Percentiles rank a stretch among this genome's conserved stretches.
Evolutionary conservation across 208 protist genomes (phyloP).

Genomic region (Naegleria gruberi): DNA sequence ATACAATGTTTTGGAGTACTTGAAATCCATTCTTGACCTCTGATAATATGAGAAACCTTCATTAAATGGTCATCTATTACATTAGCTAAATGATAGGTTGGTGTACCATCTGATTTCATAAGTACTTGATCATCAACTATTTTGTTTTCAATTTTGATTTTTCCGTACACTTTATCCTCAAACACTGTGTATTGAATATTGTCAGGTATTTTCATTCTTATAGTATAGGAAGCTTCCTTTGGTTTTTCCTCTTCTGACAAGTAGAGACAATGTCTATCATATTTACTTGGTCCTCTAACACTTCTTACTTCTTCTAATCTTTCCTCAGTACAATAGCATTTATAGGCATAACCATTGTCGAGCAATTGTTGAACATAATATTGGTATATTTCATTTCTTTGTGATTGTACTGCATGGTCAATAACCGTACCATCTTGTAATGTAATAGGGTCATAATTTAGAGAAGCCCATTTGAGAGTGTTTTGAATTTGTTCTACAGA

Average conservation of each 20-base stretch:
- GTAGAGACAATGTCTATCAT: slow-evolving; percentile 46
- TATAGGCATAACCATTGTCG: slow-evolving; percentile 49
- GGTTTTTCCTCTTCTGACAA: slow-evolving; percentile 37
- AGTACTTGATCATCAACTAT: slow-evolving; percentile 56
- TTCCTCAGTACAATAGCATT: slow-evolving; percentile 52
- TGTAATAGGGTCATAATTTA: background rate
- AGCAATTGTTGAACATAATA: slow-evolving; percentile 34
- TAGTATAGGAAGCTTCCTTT: slow-evolving; percentile 28
- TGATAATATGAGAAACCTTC: slow-evolving; percentile 54
- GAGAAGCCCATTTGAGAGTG: slow-evolving; percentile 41
- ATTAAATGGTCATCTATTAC: slow-evolving; percentile 62
- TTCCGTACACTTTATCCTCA: slow-evolving; percentile 47
- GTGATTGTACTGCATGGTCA: slow-evolving; percentile 32
- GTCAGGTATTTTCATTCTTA: slow-evolving; percentile 45
- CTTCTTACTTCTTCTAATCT: slow-evolving; percentile 30
- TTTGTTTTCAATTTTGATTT: slow-evolving; percentile 45
- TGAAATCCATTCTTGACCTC: slow-evolving; percentile 42
- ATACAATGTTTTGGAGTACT: slow-evolving; percentile 23
- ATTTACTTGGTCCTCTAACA: slow-evolving; percentile 23
- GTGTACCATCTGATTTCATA: slow-evolving; percentile 51
- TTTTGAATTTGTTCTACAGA: slow-evolving; percentile 36
- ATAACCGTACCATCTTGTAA: background rate
- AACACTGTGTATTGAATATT: slow-evolving; percentile 36
- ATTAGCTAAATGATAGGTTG: slow-evolving; percentile 58
- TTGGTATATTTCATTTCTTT: slow-evolving; percentile 40